These are phyloP conservation scores for Beauveria sp. DNA, from an alignment of 2,329 filamentous ascomycete genomes.

Conservation along the genomic window DNA sequence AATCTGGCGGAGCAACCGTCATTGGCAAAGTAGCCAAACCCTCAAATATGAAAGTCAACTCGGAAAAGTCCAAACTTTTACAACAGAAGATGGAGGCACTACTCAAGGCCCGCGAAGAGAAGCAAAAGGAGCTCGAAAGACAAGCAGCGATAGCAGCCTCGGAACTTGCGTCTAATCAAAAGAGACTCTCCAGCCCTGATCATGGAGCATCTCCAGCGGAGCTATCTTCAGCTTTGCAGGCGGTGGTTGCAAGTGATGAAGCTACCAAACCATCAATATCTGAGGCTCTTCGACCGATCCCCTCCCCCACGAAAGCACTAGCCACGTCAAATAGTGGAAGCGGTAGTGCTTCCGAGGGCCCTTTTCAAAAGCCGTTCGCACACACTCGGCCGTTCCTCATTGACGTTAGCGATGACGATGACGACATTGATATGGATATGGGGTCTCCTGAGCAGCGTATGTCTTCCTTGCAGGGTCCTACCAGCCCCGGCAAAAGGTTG, in stretches of 20 bases:
- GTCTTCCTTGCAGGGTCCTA: conserved; percentile 24
- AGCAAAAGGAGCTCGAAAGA: conserved; percentile 17
- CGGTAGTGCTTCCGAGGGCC: conserved; percentile 42
- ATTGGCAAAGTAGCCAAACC: conserved; percentile 14
- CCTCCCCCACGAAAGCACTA: not conserved
- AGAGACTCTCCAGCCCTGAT: not conserved
- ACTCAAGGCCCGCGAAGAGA: conserved; percentile 47
- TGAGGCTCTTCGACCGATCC: not conserved
- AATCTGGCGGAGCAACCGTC: conserved; percentile 13
- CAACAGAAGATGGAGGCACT: conserved; percentile 74
- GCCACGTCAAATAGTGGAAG: not conserved
- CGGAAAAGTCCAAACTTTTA: conserved; percentile 65
- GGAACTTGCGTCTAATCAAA: not conserved
- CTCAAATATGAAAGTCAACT: conserved; percentile 41
- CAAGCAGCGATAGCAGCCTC: not conserved
- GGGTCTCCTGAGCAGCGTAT: conserved; percentile 43
- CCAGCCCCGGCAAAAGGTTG: conserved; percentile 26
- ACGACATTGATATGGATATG: conserved; percentile 61
- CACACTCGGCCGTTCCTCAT: conserved; percentile 65
- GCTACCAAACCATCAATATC: not conserved
- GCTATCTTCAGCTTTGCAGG: not conserved
- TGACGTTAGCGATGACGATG: conserved; percentile 69
- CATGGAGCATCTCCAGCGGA: not conserved
- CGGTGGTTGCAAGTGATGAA: not conserved
- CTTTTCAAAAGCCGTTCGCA: conserved; percentile 54